Conservation (phyloP, 2,329 filamentous ascomycete species). For the Ophiostoma piceae region DNA sequence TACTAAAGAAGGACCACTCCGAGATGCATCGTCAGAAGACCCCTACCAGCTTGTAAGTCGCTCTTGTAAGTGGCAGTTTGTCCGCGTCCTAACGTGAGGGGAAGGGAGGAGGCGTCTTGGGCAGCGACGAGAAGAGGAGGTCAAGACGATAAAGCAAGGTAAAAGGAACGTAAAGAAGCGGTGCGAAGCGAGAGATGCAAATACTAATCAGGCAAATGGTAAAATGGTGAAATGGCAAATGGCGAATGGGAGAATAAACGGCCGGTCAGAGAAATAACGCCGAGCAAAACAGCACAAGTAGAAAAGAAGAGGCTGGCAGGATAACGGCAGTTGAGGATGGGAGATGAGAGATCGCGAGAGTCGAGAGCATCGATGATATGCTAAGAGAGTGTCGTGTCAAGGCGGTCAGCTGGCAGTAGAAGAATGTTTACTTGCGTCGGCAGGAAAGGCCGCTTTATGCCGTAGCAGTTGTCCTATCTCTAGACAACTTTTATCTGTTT, state of each 20-base stretch:
- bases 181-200: background rate
- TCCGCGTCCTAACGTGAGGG: background rate
- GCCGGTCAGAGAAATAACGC: background rate
- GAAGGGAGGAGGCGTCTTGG: background rate
- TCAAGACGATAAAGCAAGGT: background rate
- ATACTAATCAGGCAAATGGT: too few species aligned
- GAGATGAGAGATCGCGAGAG: background rate
- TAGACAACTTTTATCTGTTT: background rate
- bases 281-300: background rate
- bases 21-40: conserved; percentile 8
- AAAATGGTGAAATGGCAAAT: background rate
- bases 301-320: background rate
- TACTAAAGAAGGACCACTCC: background rate
- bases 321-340: background rate
- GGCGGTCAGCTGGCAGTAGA: background rate
- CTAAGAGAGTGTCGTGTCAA: background rate
- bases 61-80: background rate
- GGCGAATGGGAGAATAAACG: background rate
- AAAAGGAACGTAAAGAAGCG: background rate
- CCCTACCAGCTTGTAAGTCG: background rate
- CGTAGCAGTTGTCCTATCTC: background rate
- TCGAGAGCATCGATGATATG: background rate
- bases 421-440: too few species aligned
- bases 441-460: too few species aligned
- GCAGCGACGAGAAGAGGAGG: background rate